These are phyloP conservation scores for Aureococcus anophagefferens DNA, from an alignment of 108 stramenopile genomes.

Conservation along the genomic window DNA sequence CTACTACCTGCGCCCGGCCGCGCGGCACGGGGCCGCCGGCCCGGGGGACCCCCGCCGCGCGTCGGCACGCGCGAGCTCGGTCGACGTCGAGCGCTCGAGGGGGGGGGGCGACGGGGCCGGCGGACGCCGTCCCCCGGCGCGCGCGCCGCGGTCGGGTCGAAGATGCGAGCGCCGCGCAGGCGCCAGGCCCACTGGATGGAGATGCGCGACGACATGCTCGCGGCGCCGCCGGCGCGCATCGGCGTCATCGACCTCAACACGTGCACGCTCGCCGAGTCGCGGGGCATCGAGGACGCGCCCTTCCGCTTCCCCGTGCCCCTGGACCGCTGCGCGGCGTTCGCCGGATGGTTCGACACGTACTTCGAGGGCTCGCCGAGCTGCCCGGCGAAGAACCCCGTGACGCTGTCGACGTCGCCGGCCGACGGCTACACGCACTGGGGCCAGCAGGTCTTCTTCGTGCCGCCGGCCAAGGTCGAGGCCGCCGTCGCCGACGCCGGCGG, in stretches of 20 bases:
- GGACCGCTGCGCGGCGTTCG: constrained; percentile 66
- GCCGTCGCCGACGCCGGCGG: not conserved
- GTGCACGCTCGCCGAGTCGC: constrained; percentile 79
- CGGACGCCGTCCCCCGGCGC: too few relatives aligned
- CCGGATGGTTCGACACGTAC: constrained; percentile 94
- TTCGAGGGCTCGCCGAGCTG: constrained; percentile 58
- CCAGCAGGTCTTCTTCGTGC: constrained; percentile 84
- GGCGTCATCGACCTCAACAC: constrained; percentile 79
- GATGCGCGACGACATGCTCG: constrained; percentile 58
- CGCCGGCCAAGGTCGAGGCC: not conserved
- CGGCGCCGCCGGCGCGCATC: constrained; percentile 66
- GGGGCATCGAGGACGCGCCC: constrained; percentile 56
- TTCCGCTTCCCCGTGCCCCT: constrained; percentile 60
- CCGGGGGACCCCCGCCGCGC: too few relatives aligned
- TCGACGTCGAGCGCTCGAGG: too few relatives aligned
- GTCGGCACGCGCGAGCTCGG: too few relatives aligned
- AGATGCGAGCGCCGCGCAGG: too few relatives aligned
- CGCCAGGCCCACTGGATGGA: constrained; percentile 83
- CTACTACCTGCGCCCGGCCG: constrained; percentile 86
- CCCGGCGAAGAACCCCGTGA: constrained; percentile 50
- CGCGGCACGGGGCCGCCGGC: too few relatives aligned
- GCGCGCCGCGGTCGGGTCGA: too few relatives aligned
- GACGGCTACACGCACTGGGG: constrained; percentile 96
- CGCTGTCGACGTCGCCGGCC: constrained; percentile 82
- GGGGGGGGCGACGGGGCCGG: too few relatives aligned